Conservation (phyloP, 2,329 filamentous ascomycete species). For the Cladophialophora immunda region DNA sequence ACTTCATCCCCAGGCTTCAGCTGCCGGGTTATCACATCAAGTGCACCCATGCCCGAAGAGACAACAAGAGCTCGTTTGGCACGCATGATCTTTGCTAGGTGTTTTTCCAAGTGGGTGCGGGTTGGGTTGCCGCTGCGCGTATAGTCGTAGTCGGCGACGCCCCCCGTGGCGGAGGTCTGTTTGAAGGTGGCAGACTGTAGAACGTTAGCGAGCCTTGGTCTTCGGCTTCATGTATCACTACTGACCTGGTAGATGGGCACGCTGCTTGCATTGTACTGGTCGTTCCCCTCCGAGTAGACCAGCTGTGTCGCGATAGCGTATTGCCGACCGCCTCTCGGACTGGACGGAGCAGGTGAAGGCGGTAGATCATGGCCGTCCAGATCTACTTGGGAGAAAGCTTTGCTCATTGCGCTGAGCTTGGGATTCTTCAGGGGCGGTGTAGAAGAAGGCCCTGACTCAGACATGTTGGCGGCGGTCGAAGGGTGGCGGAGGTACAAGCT, state of each 20-base stretch:
- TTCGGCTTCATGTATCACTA: not conserved
- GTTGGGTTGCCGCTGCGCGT: constrained; percentile 97
- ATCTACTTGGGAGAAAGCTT: constrained; percentile 71
- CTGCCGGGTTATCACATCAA: constrained; percentile 94
- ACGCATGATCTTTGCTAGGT: constrained; percentile 99
- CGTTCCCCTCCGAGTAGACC: constrained; percentile 93
- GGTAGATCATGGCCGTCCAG: constrained; percentile 85
- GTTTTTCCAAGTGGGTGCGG: constrained; percentile 91
- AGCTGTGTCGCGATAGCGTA: constrained; percentile 96
- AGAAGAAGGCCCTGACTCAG: constrained; percentile 41
- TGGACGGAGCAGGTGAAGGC: constrained; percentile 91
- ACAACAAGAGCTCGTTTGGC: constrained; percentile 90
- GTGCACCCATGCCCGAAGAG: constrained; percentile 94
- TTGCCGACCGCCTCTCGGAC: constrained; percentile 81
- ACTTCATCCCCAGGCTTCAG: constrained; percentile 95
- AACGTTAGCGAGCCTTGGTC: constrained; percentile 3
- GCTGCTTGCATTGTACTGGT: constrained; percentile 96
- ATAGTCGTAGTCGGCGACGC: constrained; percentile 94
- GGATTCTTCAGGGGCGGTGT: constrained; percentile 41
- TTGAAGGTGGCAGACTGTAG: constrained; percentile 93
- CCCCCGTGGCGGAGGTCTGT: constrained; percentile 73
- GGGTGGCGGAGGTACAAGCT: constrained; percentile 40
- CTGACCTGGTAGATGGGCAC: constrained; percentile 90
- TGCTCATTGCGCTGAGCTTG: constrained; percentile 51
- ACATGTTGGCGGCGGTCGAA: constrained; percentile 37